Base-by-base conservation (phyloP, 2,329 filamentous ascomycete genomes). In the Hypomyces rosellus region DNA sequence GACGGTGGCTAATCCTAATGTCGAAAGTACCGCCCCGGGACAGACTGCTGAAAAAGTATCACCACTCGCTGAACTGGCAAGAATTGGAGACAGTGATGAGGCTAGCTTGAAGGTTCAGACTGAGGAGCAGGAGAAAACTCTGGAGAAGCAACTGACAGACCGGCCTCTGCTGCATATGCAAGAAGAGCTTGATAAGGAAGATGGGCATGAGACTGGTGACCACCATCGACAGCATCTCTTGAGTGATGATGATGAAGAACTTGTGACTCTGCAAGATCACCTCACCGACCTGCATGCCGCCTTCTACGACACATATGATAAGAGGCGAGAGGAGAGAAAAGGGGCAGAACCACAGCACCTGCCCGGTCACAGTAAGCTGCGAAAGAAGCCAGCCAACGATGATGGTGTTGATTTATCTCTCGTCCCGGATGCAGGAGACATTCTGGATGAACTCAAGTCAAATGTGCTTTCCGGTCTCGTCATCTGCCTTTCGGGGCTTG, bases 121-220 rank as follows among this genome's bases (percentile, higher is more conserved):
- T 3, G 84, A 88, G 55, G 87, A 93, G 61, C 92, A 97, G 65
- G 89, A 93, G 61, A 88, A 92, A 64, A 81, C 85, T 1, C 80
- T 99, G 45, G 86, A 91, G 63, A 89, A 90, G 54, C 93, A 99
- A 68, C 78, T 97, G 15, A 88, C 85, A 53, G 90, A 96, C 55
- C 81, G 92, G 13, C 93, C 93, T 0, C 71, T 99, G 25, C 73
- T 95, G n/a, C 89, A 93, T 63, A 86, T 95, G 71, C 93, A 99
- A 67, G 88, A 96, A 61, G 78, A 90, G 64, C 77, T 96, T 18
- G 93, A 99, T 61, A 88, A 89, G 59, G 88, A 90, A 61, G 84
- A 89, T 38, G 63, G 66, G 45, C 56, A 61, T 15, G 62, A 65
- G 34, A 49, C 54, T 5, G 58, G 58, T 18, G 62, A 62, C 4